phyloP scores from a whole-genome alignment of 2,329 filamentous ascomycete genomes.

The Sporothrix globosa region DNA sequence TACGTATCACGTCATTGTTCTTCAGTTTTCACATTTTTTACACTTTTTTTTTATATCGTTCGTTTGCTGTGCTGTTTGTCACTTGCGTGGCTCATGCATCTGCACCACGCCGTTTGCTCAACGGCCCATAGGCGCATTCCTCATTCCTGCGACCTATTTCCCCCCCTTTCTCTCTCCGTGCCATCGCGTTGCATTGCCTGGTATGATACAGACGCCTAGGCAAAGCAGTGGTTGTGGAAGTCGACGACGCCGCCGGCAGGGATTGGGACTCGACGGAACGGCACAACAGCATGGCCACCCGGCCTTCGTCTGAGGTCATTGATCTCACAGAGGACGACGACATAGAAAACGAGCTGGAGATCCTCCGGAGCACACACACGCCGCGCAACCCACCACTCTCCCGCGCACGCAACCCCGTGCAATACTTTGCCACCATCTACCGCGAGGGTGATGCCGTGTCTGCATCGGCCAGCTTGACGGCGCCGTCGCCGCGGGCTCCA shows the following conservation, averaged over 20 bases:
- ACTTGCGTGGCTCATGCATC: neutral
- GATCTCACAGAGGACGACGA: slow-evolving; percentile 36
- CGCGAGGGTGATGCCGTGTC: slow-evolving; percentile 3
- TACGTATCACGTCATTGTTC: neutral
- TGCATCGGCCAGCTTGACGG: neutral
- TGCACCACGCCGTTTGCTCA: slow-evolving; percentile 9
- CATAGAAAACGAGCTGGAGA: slow-evolving; percentile 7
- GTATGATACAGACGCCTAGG: slow-evolving; percentile 29
- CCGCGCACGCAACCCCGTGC: neutral
- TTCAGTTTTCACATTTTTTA: neutral
- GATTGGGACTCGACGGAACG: neutral
- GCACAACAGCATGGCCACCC: slow-evolving; percentile 24
- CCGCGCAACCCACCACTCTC: slow-evolving; percentile 28
- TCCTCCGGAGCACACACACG: slow-evolving; percentile 4
- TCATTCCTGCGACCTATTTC: neutral
- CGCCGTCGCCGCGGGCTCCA: neutral
- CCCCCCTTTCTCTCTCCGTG: neutral
- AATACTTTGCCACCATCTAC: slow-evolving; percentile 11
- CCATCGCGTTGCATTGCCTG: slow-evolving; percentile 24
- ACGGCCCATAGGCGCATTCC: slow-evolving; percentile 14
- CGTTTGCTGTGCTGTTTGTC: neutral
- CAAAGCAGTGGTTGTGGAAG: slow-evolving; percentile 20
- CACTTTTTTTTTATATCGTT: neutral
- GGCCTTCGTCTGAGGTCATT: slow-evolving; percentile 31
- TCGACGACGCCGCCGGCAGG: slow-evolving; percentile 19